These are phyloP conservation scores for Triangularia setosa DNA, from an alignment of 2,329 filamentous ascomycete species.

Conservation along the genomic window DNA sequence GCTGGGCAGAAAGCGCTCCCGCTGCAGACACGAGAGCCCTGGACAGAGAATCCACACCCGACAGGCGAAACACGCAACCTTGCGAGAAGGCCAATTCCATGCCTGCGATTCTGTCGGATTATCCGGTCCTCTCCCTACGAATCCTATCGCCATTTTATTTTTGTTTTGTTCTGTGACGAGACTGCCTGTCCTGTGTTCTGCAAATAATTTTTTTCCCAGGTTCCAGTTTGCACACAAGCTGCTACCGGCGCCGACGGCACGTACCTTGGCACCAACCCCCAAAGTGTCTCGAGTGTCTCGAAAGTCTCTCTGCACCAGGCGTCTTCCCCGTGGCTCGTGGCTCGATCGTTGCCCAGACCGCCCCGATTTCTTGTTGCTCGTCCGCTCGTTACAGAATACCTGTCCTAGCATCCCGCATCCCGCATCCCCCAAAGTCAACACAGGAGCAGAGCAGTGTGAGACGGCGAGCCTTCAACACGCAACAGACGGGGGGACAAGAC, in stretches of 20 bases:
- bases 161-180: neutral
- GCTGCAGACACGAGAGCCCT: neutral
- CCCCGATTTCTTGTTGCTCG: neutral
- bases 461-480: slow-evolving; percentile 20
- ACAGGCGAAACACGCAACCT: slow-evolving; percentile 5
- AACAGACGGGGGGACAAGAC: slow-evolving; percentile 17
- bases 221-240: neutral
- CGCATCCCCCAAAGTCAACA: slow-evolving; percentile 6
- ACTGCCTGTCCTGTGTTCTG: neutral
- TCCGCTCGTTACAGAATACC: neutral
- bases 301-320: neutral
- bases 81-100: slow-evolving; percentile 1
- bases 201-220: neutral
- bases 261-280: neutral
- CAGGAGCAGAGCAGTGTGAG: slow-evolving; percentile 11
- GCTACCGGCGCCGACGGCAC: neutral
- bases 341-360: slow-evolving; percentile 1
- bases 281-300: neutral
- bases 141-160: slow-evolving; percentile 5
- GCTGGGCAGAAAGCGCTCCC: neutral
- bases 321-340: slow-evolving; percentile 6
- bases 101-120: neutral
- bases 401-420: slow-evolving; percentile 4
- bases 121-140: neutral
- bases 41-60: neutral